Percentiles rank a stretch among this genome's conserved stretches.
Evolutionary conservation across 805 yeast species (phyloP).

Genomic region (Groenewaldozyma salmanticensis): DNA sequence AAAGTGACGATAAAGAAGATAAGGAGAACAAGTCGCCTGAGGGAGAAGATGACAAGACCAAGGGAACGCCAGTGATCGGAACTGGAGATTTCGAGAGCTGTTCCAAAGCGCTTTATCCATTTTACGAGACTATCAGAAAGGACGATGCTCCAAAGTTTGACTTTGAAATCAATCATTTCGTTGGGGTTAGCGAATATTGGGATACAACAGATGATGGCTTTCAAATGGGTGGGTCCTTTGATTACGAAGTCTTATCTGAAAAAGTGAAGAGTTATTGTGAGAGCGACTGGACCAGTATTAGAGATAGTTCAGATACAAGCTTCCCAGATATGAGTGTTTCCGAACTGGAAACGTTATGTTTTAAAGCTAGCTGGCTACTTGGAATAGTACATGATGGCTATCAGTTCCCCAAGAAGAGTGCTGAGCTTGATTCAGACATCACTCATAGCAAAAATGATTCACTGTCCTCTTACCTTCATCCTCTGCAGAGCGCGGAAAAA

Average conservation of each 20-base stretch:
- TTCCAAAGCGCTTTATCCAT: slow-evolving; percentile 58
- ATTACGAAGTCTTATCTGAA: slow-evolving; percentile 62
- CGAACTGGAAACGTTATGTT: slow-evolving; percentile 62
- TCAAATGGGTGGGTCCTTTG: slow-evolving; percentile 70
- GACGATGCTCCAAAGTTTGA: slow-evolving; percentile 54
- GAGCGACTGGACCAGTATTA: slow-evolving; percentile 53
- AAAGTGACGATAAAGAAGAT: not conserved
- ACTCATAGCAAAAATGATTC: slow-evolving; percentile 3
- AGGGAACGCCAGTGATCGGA: slow-evolving; percentile 40
- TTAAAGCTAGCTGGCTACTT: slow-evolving; percentile 90
- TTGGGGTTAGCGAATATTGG: slow-evolving; percentile 96
- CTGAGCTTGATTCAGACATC: slow-evolving; percentile 4
- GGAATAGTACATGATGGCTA: slow-evolving; percentile 88
- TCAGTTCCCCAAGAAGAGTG: slow-evolving; percentile 47
- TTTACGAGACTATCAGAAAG: slow-evolving; percentile 31
- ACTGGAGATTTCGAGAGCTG: slow-evolving; percentile 75
- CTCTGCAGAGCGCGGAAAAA: slow-evolving; percentile 74
- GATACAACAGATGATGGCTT: slow-evolving; percentile 90
- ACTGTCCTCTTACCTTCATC: slow-evolving; percentile 29
- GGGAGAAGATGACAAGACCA: slow-evolving; percentile 1
- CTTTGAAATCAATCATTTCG: slow-evolving; percentile 70
- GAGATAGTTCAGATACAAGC: slow-evolving; percentile 40
- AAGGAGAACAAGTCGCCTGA: not conserved
- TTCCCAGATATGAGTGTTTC: slow-evolving; percentile 50
- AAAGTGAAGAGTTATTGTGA: slow-evolving; percentile 67